Conservation (phyloP, 257 asterid species). For the Penstemon newberryi region DNA sequence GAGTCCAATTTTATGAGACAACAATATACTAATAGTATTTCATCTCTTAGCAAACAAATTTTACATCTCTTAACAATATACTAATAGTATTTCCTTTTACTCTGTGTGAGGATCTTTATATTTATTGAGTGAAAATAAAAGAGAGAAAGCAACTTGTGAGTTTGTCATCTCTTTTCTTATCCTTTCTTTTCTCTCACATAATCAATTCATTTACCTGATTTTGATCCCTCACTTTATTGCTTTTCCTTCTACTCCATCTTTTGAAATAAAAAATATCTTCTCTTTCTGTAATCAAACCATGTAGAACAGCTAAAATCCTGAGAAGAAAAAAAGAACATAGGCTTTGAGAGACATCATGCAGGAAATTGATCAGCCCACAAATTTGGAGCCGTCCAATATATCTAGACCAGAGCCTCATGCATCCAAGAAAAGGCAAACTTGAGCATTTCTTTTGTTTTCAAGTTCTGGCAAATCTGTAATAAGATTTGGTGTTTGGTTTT, state of each 20-base stretch:
- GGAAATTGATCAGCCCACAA: constrained; percentile 22
- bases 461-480: neutral
- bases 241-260: constrained; percentile 24
- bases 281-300: constrained; percentile 30
- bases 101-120: constrained; percentile 35
- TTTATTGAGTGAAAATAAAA: constrained; percentile 43
- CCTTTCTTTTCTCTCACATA: constrained; percentile 37
- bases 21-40: no score
- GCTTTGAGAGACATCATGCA: constrained; percentile 28
- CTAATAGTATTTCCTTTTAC: no score
- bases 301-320: constrained; percentile 1
- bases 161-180: constrained; percentile 36
- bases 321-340: neutral
- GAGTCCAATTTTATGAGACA: no score
- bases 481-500: neutral
- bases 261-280: constrained; percentile 27
- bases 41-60: no score
- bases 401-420: constrained; percentile 35
- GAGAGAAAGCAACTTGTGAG: constrained; percentile 48
- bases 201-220: constrained; percentile 34
- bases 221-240: constrained; percentile 34
- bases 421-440: constrained; percentile 56
- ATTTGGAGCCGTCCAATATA: constrained; percentile 21
- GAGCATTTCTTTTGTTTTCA: neutral
- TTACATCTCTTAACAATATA: no score